These are phyloP conservation scores for Begonia masoniana DNA, from an alignment of 306 rosid species.

Conservation along the genomic window DNA sequence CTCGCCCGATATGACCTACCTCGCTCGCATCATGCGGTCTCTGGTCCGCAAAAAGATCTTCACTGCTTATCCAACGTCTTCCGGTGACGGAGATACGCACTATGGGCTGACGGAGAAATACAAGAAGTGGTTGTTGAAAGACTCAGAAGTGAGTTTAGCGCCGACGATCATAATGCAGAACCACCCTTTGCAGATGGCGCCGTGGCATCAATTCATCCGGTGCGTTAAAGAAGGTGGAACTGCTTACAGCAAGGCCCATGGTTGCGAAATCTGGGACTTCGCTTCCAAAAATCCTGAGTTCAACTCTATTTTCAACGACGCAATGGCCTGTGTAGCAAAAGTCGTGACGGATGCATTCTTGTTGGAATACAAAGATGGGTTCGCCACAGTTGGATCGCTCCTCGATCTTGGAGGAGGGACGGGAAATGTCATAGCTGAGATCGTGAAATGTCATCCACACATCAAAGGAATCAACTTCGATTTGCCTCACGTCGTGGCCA, in stretches of 20 bases:
- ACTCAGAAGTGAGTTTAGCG: conserved; percentile 7
- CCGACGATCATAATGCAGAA: conserved; percentile 8
- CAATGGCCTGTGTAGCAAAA: conserved; percentile 13
- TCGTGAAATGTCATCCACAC: conserved; percentile 14
- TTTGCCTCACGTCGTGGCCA: conserved; percentile 7
- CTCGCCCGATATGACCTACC: conserved; percentile 7
- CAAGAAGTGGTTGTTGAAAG: conserved; percentile 13
- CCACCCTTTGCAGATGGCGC: conserved; percentile 10
- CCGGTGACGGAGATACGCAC: conserved; percentile 4
- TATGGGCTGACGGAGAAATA: conserved; percentile 13
- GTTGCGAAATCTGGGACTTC: conserved; percentile 16
- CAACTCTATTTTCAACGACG: conserved; percentile 10
- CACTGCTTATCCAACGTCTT: conserved; percentile 6
- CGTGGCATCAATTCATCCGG: conserved; percentile 19
- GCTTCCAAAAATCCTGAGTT: conserved; percentile 12
- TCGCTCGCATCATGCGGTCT: conserved; percentile 10
- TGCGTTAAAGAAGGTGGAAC: conserved; percentile 20
- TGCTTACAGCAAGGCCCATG: conserved; percentile 20
- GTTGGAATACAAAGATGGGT: conserved; percentile 10
- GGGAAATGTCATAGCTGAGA: conserved; percentile 13
- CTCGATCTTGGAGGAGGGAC: conserved; percentile 16
- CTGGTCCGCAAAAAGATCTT: conserved; percentile 13
- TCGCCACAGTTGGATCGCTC: conserved; percentile 3
- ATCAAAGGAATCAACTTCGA: conserved; percentile 17
- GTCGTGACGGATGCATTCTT: conserved; percentile 10